Evolutionary conservation across 352 stramenopile species (phyloP).

Genomic region (Pythium monospermum): DNA sequence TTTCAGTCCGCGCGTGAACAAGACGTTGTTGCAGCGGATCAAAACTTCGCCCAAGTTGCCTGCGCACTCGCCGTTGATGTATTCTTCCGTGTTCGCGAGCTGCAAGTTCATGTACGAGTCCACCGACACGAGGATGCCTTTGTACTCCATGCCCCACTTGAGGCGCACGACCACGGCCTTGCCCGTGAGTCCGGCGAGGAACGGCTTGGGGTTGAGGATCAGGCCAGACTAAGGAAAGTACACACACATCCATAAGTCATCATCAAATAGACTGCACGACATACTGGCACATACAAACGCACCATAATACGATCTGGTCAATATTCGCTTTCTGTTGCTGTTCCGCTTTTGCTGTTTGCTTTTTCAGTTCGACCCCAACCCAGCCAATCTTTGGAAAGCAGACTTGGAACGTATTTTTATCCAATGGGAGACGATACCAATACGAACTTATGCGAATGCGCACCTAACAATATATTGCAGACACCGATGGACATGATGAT

Average conservation of each 20-base stretch:
- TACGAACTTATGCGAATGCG: too few species aligned
- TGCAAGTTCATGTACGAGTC: constrained; percentile 99
- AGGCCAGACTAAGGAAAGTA: constrained; percentile 57
- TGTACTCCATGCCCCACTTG: constrained; percentile 99
- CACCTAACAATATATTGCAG: too few species aligned
- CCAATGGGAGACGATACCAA: too few species aligned
- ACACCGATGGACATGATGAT: too few species aligned
- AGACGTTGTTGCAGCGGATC: constrained; percentile 99
- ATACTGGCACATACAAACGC: neutral
- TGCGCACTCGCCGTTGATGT: constrained; percentile 95
- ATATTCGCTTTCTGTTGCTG: neutral
- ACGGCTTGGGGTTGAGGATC: constrained; percentile 95
- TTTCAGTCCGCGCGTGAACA: constrained; percentile 92
- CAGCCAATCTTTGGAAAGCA: constrained; percentile 25
- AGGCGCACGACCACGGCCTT: constrained; percentile 96
- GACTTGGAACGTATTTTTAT: constrained; percentile 3
- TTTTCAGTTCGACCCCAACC: neutral
- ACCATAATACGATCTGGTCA: too few species aligned
- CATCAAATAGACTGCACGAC: too few species aligned
- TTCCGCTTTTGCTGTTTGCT: neutral
- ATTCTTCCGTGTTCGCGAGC: constrained; percentile 96
- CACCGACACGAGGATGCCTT: constrained; percentile 90
- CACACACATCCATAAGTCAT: constrained; percentile 14
- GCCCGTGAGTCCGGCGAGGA: constrained; percentile 92
- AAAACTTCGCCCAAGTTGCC: constrained; percentile 97